phyloP scores from a whole-genome alignment of 495 filamentous ascomycete genomes.

The Trichocladium antarcticum region DNA sequence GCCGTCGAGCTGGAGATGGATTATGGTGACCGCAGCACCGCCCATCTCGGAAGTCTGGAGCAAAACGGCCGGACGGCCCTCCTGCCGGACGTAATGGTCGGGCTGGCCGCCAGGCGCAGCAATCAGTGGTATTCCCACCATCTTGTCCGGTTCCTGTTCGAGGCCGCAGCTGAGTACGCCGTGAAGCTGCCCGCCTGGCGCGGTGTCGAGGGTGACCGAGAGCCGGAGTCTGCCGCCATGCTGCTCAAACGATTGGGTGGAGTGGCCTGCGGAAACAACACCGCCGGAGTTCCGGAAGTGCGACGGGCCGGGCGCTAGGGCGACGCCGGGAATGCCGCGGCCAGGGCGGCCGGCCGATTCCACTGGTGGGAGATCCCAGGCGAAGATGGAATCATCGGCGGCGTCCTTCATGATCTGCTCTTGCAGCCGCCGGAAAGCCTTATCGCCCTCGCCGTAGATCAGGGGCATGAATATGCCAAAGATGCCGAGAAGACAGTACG shows the following conservation, averaged over 20 bases:
- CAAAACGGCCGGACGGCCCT: background rate
- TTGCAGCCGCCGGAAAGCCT: conserved; percentile 27
- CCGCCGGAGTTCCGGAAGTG: background rate
- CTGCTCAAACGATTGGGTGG: background rate
- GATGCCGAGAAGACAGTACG: conserved; percentile 30
- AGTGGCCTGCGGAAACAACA: background rate
- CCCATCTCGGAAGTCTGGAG: background rate
- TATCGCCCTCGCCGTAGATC: conserved; percentile 28
- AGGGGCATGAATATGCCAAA: conserved; percentile 31
- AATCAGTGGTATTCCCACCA: conserved; percentile 3
- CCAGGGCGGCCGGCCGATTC: too few relatives aligned
- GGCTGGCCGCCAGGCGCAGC: background rate
- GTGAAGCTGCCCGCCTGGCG: background rate
- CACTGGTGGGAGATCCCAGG: background rate
- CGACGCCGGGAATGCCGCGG: background rate
- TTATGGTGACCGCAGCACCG: background rate
- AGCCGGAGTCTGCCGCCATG: background rate
- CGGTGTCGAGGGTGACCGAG: background rate
- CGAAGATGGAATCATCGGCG: conserved; percentile 24
- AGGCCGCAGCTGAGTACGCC: conserved; percentile 1
- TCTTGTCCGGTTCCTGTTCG: background rate
- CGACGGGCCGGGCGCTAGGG: background rate
- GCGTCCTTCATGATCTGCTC: conserved; percentile 23
- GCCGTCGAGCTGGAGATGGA: background rate
- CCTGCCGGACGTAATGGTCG: background rate